phyloP scores from a whole-genome alignment of 2,329 filamentous ascomycete species.

The Hypoxylon sp. region DNA sequence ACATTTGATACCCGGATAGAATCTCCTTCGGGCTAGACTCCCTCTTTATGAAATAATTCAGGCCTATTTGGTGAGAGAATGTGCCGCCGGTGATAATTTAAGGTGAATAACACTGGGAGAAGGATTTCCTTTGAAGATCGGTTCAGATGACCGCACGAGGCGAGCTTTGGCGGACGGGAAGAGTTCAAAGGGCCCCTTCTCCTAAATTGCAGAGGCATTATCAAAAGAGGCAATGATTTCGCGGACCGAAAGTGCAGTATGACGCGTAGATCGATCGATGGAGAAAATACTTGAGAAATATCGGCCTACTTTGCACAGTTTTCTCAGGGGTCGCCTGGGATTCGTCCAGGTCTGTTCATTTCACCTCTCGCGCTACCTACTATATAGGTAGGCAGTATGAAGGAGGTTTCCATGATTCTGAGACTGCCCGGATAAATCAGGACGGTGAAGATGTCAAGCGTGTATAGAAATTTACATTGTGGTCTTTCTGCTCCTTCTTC shows the following conservation, averaged over 20 bases:
- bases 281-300: too few species aligned
- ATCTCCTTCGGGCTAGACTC: constrained; percentile 47
- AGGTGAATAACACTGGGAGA: not conserved
- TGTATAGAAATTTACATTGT: too few species aligned
- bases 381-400: too few species aligned
- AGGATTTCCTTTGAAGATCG: not conserved
- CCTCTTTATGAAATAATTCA: constrained; percentile 35
- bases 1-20: constrained; percentile 57
- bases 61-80: not conserved
- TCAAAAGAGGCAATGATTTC: not conserved
- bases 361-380: too few species aligned
- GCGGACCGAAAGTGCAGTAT: not conserved
- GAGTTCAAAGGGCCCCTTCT: not conserved
- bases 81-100: not conserved
- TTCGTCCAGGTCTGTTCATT: too few species aligned
- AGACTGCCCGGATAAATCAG: too few species aligned
- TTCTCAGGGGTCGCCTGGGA: too few species aligned
- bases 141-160: not conserved
- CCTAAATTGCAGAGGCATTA: not conserved
- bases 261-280: too few species aligned
- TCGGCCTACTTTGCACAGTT: too few species aligned
- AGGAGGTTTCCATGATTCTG: too few species aligned
- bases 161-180: not conserved
- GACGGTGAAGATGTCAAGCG: too few species aligned
- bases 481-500: too few species aligned